Evolutionary conservation across 2,329 filamentous ascomycete genomes (phyloP).

Genomic region (Sporothrix euskadiensis): DNA sequence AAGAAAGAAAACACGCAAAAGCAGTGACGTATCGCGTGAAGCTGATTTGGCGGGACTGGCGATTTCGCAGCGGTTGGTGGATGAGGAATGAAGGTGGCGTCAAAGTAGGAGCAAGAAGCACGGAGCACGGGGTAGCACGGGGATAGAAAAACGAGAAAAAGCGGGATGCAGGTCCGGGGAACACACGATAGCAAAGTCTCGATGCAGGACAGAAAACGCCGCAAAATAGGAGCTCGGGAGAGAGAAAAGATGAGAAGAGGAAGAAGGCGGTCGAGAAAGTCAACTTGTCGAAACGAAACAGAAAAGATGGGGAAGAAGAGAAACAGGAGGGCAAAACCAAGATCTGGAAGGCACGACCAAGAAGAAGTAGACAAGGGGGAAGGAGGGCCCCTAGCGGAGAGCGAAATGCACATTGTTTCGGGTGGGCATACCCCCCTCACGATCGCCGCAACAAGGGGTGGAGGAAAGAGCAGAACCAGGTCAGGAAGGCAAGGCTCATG

Average conservation of each 20-base stretch:
- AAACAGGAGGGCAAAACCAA: not conserved
- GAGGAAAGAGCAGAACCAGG: conserved; percentile 9
- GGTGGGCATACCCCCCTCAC: conserved; percentile 11
- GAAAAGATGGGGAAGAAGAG: not conserved
- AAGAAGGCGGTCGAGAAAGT: not conserved
- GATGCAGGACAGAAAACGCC: not conserved
- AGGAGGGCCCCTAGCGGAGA: conserved; percentile 17
- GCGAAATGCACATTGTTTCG: not conserved
- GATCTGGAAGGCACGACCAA: conserved; percentile 16
- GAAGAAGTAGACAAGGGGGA: conserved; percentile 9
- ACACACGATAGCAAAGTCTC: not conserved
- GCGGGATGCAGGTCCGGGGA: conserved; percentile 1
- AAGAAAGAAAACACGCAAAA: not conserved
- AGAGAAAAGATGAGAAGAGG: not conserved
- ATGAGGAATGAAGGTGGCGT: not conserved
- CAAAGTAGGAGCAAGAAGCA: not conserved
- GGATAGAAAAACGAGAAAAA: not conserved
- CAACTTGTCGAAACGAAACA: not conserved
- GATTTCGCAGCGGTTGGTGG: conserved; percentile 13
- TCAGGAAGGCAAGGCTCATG: conserved; percentile 2
- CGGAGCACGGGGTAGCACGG: conserved; percentile 11
- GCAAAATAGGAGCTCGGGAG: not conserved
- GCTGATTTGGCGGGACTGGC: conserved; percentile 2
- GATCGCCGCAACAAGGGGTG: not conserved
- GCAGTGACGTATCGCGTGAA: conserved; percentile 8